These are phyloP conservation scores for Angophora floribunda DNA, from an alignment of 345 rosid species.

Conservation along the genomic window DNA sequence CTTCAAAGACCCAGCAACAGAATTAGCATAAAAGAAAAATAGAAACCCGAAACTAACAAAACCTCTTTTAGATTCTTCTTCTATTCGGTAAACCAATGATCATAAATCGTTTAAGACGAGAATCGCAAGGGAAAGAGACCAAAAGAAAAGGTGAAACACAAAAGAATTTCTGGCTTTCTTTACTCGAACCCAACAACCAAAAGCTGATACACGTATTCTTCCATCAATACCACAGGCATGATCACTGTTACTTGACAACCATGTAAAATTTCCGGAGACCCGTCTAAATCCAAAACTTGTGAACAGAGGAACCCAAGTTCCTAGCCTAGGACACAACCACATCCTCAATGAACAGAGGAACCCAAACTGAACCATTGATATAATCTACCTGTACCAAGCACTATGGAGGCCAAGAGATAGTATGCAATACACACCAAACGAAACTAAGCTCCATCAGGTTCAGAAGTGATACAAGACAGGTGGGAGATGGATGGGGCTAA, in stretches of 20 bases:
- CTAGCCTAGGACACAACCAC: neutral
- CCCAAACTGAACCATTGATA: neutral
- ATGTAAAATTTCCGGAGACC: neutral
- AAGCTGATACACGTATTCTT: neutral
- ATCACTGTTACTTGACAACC: neutral
- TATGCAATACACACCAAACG: neutral
- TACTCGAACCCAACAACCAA: no score
- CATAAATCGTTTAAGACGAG: no score
- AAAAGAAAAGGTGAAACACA: no score
- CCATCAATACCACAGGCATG: neutral
- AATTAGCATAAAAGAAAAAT: no score
- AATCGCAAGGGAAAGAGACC: no score
- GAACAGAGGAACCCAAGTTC: neutral
- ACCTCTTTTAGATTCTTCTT: no score
- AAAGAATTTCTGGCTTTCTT: no score
- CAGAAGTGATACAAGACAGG: neutral
- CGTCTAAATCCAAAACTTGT: neutral
- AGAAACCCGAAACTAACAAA: no score
- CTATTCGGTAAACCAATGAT: no score
- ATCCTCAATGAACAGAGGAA: neutral
- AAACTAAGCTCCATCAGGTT: neutral
- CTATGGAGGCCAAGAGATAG: neutral
- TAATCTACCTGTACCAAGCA: neutral
- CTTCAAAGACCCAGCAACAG: no score
- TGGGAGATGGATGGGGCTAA: constrained; percentile 64